Base-by-base conservation (phyloP, 352 stramenopile species). In the Phytophthora nicotianae region DNA sequence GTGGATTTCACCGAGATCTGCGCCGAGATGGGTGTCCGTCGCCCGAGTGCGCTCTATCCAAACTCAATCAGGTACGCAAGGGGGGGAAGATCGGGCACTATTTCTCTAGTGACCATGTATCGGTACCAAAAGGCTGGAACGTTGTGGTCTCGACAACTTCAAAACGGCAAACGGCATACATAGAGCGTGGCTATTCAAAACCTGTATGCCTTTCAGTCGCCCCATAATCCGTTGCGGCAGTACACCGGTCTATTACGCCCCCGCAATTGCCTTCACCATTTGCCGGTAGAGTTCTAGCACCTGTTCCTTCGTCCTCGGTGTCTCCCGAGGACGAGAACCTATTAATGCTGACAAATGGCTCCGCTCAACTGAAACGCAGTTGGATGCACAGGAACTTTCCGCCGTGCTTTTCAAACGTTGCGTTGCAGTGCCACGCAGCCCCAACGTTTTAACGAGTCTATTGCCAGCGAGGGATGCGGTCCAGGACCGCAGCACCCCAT, bases 401-500 rank as follows among this genome's bases (percentile, higher is more conserved):
- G 45, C 17, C 23, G 16, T 26, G 41, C n/a, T 32, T 50, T 64
- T 53, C 37, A 17, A 41, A 21, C 50, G 49, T 62, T 63, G 42
- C 41, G 23, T 54, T 65, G 37, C 20, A 54, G 54, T 53, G 35
- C 4, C 45, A 35, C 26, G 24, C 51, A 59, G 45, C 35, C 23
- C 37, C 53, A 69, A 78, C 62, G 63, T 29, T 50, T 65, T 64
- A 82, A 77, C 74, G 70, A 19, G 53, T 66, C 69, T 59, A 65
- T 55, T 72, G 51, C 74, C 74, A 69, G 73, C 41, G 48, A 55
- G 27, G 54, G 43, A 26, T 64, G 51, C 20, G 42, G 37, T 43
- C 41, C n/a, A 24, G 16, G 20, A 27, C 45, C 11, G 19, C 21
- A 24, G 19, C 24, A 14, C 17, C 9, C 4, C 52, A 57, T 63